Evolutionary conservation across 2,329 filamentous ascomycete genomes (phyloP).

Genomic region (Aspergillus quadricinctus): DNA sequence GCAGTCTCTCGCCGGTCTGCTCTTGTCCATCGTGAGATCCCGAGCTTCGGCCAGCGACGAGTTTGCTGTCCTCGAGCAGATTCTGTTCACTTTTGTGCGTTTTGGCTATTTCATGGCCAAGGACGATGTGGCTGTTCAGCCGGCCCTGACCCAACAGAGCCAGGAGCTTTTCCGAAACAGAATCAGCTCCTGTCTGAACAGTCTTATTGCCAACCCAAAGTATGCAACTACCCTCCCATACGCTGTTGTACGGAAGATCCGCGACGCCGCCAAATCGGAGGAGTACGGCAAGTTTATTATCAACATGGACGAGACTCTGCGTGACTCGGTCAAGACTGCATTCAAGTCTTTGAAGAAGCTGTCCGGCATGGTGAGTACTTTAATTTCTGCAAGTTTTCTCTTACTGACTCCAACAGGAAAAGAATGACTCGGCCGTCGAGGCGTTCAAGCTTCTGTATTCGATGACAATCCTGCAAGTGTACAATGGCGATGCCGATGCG

Average conservation of each 20-base stretch:
- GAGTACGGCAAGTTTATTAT: slow-evolving; percentile 43
- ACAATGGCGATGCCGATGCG: slow-evolving; percentile 83
- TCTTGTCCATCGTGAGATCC: slow-evolving; percentile 48
- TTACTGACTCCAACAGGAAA: slow-evolving; percentile 41
- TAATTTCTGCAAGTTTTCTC: background rate
- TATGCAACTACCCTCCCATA: slow-evolving; percentile 36
- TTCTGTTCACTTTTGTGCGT: slow-evolving; percentile 45
- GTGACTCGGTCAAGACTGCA: slow-evolving; percentile 39
- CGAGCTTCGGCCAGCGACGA: slow-evolving; percentile 29
- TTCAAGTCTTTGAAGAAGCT: slow-evolving; percentile 39
- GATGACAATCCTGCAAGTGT: slow-evolving; percentile 79
- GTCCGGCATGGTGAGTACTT: slow-evolving; percentile 31
- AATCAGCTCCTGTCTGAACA: slow-evolving; percentile 52
- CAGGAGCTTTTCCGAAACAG: slow-evolving; percentile 52
- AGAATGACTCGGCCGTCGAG: slow-evolving; percentile 48
- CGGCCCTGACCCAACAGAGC: slow-evolving; percentile 44
- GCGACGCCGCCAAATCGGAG: slow-evolving; percentile 32
- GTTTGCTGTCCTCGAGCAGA: slow-evolving; percentile 40
- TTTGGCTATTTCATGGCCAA: slow-evolving; percentile 48
- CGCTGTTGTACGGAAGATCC: slow-evolving; percentile 38
- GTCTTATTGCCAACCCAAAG: slow-evolving; percentile 42
- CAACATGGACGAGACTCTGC: slow-evolving; percentile 44
- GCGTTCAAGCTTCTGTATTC: slow-evolving; percentile 78
- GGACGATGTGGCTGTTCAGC: slow-evolving; percentile 36
- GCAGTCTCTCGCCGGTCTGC: slow-evolving; percentile 49